Percentiles rank a stretch among this genome's conserved stretches.
These are phyloP conservation scores for Rosa multiflora DNA, from an alignment of 306 rosid genomes.

Conservation along the genomic window DNA sequence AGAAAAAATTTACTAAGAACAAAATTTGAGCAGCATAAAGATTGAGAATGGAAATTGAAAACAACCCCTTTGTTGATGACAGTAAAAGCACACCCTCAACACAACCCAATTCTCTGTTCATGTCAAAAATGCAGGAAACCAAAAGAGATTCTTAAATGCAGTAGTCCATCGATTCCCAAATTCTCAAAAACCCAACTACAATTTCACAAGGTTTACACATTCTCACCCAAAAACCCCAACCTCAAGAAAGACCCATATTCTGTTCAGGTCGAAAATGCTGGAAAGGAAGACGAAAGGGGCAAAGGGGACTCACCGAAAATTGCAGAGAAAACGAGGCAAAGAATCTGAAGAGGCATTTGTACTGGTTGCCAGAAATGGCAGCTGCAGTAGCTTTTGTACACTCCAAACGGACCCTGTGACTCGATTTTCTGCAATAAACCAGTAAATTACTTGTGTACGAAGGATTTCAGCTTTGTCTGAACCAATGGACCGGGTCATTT, in stretches of 20 bases:
- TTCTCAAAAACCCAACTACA: too few species aligned
- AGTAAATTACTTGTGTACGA: neutral
- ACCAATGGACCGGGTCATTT: neutral
- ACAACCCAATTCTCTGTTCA: neutral
- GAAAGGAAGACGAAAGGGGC: neutral
- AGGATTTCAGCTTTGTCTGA: neutral
- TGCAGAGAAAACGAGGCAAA: too few species aligned
- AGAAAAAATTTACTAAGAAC: neutral
- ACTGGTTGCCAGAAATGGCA: too few species aligned
- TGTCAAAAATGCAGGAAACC: neutral
- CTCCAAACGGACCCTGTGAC: neutral
- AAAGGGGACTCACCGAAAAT: neutral
- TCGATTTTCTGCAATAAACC: too few species aligned
- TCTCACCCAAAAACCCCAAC: too few species aligned
- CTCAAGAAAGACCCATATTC: too few species aligned
- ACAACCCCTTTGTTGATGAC: neutral
- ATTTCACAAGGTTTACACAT: too few species aligned
- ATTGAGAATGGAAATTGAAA: neutral
- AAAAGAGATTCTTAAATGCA: too few species aligned
- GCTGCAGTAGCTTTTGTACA: too few species aligned
- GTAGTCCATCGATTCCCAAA: too few species aligned
- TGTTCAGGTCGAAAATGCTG: neutral
- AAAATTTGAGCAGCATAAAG: neutral
- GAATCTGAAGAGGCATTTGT: too few species aligned
- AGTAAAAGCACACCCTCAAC: neutral